phyloP scores from a whole-genome alignment of 345 rosid genomes.

The Dovyalis caffra region DNA sequence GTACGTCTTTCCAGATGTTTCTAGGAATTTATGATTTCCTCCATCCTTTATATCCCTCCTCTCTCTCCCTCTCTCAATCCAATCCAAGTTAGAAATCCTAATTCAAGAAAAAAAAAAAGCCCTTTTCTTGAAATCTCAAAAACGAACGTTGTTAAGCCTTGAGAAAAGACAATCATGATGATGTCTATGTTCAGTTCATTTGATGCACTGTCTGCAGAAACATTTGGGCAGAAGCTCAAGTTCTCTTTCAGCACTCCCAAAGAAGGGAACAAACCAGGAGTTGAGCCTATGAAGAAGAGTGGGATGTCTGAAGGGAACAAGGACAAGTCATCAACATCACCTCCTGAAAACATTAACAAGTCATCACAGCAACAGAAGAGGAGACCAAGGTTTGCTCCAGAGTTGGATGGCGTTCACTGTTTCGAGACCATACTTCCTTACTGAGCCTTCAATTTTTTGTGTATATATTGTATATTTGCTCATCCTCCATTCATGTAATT shows the following conservation, averaged over 20 bases:
- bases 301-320: background rate
- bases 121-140: background rate
- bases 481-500: no score
- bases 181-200: constrained; percentile 27
- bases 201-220: constrained; percentile 13
- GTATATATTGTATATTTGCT: background rate
- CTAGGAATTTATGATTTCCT: background rate
- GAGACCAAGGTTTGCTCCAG: constrained; percentile 66
- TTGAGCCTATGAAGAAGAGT: background rate
- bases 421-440: constrained; percentile 66
- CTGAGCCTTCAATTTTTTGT: constrained; percentile 15
- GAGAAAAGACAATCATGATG: background rate
- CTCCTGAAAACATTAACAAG: constrained; percentile 7
- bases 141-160: background rate
- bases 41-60: background rate
- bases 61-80: background rate
- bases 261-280: background rate
- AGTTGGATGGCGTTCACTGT: constrained; percentile 76
- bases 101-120: background rate
- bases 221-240: background rate
- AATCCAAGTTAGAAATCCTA: background rate
- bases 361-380: constrained; percentile 2
- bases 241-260: background rate
- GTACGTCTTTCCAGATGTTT: constrained; percentile 1
- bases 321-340: background rate